These are phyloP conservation scores for Daldinia decipiens DNA, from an alignment of 495 filamentous ascomycete species.

Conservation along the genomic window DNA sequence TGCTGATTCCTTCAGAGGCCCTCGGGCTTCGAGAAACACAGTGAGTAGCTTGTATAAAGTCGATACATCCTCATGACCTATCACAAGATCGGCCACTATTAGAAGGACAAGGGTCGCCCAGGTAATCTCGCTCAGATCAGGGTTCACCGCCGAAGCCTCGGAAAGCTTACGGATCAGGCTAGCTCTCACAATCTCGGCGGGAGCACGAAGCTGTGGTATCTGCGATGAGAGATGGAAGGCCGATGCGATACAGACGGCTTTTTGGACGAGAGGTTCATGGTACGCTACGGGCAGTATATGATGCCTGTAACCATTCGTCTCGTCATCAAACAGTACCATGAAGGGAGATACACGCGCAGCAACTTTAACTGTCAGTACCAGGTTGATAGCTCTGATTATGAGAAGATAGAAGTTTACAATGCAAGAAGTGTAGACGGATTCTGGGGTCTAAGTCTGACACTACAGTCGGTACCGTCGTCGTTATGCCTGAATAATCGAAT, in stretches of 20 bases:
- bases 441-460: neutral
- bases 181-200: conserved; percentile 24
- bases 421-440: conserved; percentile 1
- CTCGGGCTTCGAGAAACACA: conserved; percentile 15
- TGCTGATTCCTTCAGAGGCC: neutral
- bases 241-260: conserved; percentile 23
- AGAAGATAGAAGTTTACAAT: neutral
- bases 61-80: conserved; percentile 17
- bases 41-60: conserved; percentile 4
- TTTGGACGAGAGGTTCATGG: conserved; percentile 13
- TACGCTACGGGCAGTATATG: conserved; percentile 21
- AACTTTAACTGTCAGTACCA: conserved; percentile 10
- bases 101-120: conserved; percentile 22
- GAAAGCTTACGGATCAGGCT: conserved; percentile 17
- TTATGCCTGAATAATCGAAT: neutral
- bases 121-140: conserved; percentile 22
- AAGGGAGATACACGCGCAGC: conserved; percentile 15
- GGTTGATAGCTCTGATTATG: neutral
- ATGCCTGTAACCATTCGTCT: conserved; percentile 22
- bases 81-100: conserved; percentile 15
- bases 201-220: conserved; percentile 7
- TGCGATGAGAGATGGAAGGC: conserved; percentile 17
- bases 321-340: conserved; percentile 21
- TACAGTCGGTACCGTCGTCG: neutral
- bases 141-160: neutral